A percentile compares a stretch with the other conserved stretches of the same genome.
Evolutionary conservation across 2,329 filamentous ascomycete species (phyloP).

Genomic region (Aspergillus vadensis): DNA sequence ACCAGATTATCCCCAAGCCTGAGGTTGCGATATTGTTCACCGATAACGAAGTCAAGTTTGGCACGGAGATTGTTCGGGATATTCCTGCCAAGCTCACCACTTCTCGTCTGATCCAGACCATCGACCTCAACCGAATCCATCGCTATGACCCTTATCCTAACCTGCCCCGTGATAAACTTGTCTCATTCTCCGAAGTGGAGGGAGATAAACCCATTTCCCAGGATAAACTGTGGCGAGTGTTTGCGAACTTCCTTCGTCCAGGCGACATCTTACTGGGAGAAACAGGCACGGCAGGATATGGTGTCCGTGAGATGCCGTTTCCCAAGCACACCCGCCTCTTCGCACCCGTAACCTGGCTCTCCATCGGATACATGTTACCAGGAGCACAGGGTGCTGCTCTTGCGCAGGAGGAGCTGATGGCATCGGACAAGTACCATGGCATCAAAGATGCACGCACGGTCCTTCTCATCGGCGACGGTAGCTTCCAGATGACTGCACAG

Average conservation of each 20-base stretch:
- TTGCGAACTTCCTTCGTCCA: neutral
- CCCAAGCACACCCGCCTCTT: conserved; percentile 53
- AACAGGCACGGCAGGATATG: conserved; percentile 52
- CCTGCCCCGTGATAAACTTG: neutral
- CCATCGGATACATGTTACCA: conserved; percentile 63
- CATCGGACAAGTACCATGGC: conserved; percentile 20
- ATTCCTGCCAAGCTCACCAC: neutral
- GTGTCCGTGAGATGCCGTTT: conserved; percentile 54
- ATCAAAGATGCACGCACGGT: conserved; percentile 47
- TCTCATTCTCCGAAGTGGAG: neutral
- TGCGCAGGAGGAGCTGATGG: conserved; percentile 45
- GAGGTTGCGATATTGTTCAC: neutral
- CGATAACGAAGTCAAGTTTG: neutral
- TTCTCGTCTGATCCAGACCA: neutral
- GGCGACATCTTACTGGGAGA: neutral
- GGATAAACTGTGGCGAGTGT: neutral
- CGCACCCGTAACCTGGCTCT: conserved; percentile 59
- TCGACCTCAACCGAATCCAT: neutral
- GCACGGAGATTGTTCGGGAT: neutral
- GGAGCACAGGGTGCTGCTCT: conserved; percentile 59
- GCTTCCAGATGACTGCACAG: conserved; percentile 67
- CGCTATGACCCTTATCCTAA: neutral
- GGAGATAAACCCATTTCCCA: neutral
- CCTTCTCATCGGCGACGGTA: conserved; percentile 64
- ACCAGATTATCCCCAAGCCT: neutral